Conservation (phyloP, 805 yeast genomes). For the Yarrowia sp. region DNA sequence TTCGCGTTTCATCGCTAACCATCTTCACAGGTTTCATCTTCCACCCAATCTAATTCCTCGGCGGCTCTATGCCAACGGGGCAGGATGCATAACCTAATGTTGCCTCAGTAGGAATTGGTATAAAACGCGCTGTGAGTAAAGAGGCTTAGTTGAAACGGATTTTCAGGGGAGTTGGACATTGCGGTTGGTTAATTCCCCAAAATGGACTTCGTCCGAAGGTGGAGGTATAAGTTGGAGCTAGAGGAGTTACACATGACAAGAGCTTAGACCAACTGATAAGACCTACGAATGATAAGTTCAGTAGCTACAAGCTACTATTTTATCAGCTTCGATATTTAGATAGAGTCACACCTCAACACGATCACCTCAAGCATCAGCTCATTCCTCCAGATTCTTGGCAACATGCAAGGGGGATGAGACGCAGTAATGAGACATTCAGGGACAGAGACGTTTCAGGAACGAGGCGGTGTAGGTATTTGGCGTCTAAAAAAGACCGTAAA, state of each 20-base stretch:
- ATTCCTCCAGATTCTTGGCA: conserved; percentile 14
- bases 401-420: conserved; percentile 24
- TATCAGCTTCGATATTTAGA: not conserved
- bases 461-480: conserved; percentile 3
- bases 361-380: not conserved
- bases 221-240: too few relatives aligned
- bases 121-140: not conserved
- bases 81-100: conserved; percentile 12
- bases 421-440: conserved; percentile 23
- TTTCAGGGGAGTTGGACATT: too few relatives aligned
- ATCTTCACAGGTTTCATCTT: not conserved
- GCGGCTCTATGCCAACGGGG: conserved; percentile 27
- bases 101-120: not conserved
- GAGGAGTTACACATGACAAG: too few relatives aligned
- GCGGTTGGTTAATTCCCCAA: too few relatives aligned
- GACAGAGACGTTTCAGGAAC: conserved; percentile 26
- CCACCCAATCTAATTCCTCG: conserved; percentile 20
- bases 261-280: too few relatives aligned
- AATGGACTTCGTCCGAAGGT: too few relatives aligned
- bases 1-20: conserved; percentile 2
- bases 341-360: too few relatives aligned
- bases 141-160: not conserved
- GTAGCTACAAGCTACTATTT: too few relatives aligned
- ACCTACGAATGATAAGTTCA: too few relatives aligned
- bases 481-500: not conserved